Evolutionary conservation across 768 basidiomycete species (phyloP), one percentile per base, ranked within the genome.

Genomic region (Clitopilus hobsonii): DNA sequence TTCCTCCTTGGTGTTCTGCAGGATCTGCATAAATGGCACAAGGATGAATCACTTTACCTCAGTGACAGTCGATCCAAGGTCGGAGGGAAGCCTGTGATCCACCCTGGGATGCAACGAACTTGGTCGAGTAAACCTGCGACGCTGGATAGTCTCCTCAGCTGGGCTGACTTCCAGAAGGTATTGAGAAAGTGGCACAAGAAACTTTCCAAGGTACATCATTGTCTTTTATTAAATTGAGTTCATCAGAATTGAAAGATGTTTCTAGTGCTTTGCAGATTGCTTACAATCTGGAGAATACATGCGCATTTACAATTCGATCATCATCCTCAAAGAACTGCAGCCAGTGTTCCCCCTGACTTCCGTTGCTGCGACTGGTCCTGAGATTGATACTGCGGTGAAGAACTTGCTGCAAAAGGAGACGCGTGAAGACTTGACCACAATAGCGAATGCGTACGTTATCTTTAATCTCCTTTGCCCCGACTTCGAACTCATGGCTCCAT

Each of bases 261-360:
- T 28, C 18, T 63, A 94, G 94, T 84, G 83, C 54, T 84, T 98
- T 60, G 74, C 79, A 18, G 87, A 84, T 27, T 94, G 89, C 65
- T 87, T 98, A 57, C 81, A 86, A 63, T 88, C 94, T 1, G 83
- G 82, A 50, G 95, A 95, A 64, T 98, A 95, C 68, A 96, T 98
- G 90, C 94, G 94, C 63, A 91, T 98, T 53, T 95, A 96, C 70
- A 99, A 99, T 65, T 82, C 92, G n/a, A 90, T 98, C 69, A 83
- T 95, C 32, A 86, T 99, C 25, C 77, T 97, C 59, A 92, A 94
- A 64, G 92, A 97, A 67, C 83, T 98, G 20, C 78, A 94, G 26
- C 87, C 91, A 0, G 88, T 91, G 50, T 97, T 97, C 71, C 96
- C 96, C 24, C 65, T 89, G 8, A 80, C 84, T 16, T 71, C 82